Percentiles rank a stretch among this genome's conserved stretches.
Evolutionary conservation across 106 monocot genomes (phyloP).

Genomic region (Dioscorea alata): DNA sequence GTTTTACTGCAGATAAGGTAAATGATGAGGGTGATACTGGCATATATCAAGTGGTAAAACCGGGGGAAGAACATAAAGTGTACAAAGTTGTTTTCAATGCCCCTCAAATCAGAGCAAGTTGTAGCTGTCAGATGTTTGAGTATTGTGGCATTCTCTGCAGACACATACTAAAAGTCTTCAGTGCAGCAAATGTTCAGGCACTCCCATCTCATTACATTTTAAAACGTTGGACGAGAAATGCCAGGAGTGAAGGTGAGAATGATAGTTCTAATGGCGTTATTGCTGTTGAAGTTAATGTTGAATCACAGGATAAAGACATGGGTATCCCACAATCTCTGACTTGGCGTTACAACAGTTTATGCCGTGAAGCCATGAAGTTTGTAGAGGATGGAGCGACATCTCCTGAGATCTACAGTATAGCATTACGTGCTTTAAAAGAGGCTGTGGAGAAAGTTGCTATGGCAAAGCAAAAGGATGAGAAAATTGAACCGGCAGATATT

Average conservation of each 20-base stretch:
- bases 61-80: neutral
- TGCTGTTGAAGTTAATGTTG: neutral
- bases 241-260: neutral
- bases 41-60: conserved; percentile 4
- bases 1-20: neutral
- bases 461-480: conserved; percentile 7
- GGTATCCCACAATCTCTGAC: conserved; percentile 3
- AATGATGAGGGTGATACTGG: neutral
- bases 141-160: conserved; percentile 8
- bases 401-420: conserved; percentile 1
- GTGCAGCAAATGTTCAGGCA: neutral
- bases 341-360: conserved; percentile 11
- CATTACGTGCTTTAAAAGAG: conserved; percentile 5
- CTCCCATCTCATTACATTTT: conserved; percentile 4
- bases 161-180: conserved; percentile 4
- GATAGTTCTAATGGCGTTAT: neutral
- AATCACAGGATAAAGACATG: neutral
- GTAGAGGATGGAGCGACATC: conserved; percentile 9
- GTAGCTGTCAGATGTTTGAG: conserved; percentile 11
- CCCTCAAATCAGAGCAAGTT: neutral
- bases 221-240: conserved; percentile 8
- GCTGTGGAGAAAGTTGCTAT: conserved; percentile 7
- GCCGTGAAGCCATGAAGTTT: conserved; percentile 8
- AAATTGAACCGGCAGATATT: no score
- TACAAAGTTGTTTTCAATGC: conserved; percentile 4